Base-by-base conservation (phyloP, 1,139 yeast species). In the Hansenula lynferdii region DNA sequence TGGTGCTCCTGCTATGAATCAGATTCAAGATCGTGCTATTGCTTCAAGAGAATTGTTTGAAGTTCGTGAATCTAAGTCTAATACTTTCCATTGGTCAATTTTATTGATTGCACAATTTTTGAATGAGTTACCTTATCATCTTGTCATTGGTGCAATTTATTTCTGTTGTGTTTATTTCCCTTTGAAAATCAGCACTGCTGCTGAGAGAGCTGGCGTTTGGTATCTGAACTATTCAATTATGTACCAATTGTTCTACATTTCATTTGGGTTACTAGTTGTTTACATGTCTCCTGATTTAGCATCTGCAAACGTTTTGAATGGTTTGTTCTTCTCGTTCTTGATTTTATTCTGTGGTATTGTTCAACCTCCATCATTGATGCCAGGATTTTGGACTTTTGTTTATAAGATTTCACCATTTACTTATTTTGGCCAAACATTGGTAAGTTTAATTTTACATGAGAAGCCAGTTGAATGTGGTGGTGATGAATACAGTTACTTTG, bases 311-410 rank as follows among this genome's bases (percentile, higher is more conserved):
- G 78, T 78, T 31, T 60, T 79, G 34, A 66, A 71, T 39, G 75
- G 78, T 42, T 64, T 77, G 52, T 64, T 69, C 43, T 65, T 75
- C 46, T 64, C 80, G 7, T 73, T 79, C 44, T 61, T 77, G 60
- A 65, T 79, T 40, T 64, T 72, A 10, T 78, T 78, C 63, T 72
- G 80, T 53, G 86, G 86, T 57, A 80, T 80, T 42, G 72, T 77
- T 38, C 85, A 78, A 54, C 82, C 83, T 14, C 63, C 61, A 17
- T 41, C 51, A 4, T 62, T 73, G 41, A 71, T 80, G 73, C 85
- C 84, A n/a, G 78, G 80, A 2, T 82, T 84, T 63, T 83, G 82
- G 81, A 70, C 67, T 3, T 86, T 84, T 66, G 80, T 84, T 85
- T 76, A 80, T 64, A 75, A 80, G 53, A 72, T 73, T 3, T 77